Base-by-base conservation (phyloP, 2,329 filamentous ascomycete species). In the Spiromastix sp. region DNA sequence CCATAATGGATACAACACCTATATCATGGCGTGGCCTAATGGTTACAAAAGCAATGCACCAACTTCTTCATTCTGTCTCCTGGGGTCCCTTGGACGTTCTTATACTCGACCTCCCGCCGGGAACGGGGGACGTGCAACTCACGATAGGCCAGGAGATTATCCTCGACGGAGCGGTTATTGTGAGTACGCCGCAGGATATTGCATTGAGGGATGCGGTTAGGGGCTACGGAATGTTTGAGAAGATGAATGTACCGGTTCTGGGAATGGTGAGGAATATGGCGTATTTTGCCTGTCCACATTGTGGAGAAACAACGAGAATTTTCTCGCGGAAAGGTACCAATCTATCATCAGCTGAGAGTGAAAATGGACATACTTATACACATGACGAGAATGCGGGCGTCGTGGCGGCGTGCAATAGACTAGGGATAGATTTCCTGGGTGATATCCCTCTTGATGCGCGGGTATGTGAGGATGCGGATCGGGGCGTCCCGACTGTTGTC, bases 1-100 rank as follows among this genome's bases (percentile, higher is more conserved):
- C 54, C 5, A 55, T 58, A 2, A 60, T 63, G 58, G 60, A 63
- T 43, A 58, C 58, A 32, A 81, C 84, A 4, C 85, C 87, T 0
- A 81, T 98, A 11, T 87, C 91, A 20, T 98, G 91, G 91, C 77
- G 91, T 34, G 91, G 91, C 0, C 72, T 94, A 2, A 95, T 98
- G 87, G 84, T 96, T 10, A 93, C 93, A 71, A 98, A 96, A 54
- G 91, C 91, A 0, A 71, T 98, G 44, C 87, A 95, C 48, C 91
- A 98, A 55, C 76, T 98, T 4, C 72, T 98, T 5, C 89, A 95
- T 56, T 85, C 94, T 47, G 91, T 98, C 1, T 82, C 91, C 35
- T 98, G 91, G 91, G 85, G 81, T 10, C 79, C 79, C 9, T 66
- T 98, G 2, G 91, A 98, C 55, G 64, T 96, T 2, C 68, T 98